Base-by-base conservation (phyloP, 1,284 basidiomycete genomes). In the Fomitopsis pinicola region DNA sequence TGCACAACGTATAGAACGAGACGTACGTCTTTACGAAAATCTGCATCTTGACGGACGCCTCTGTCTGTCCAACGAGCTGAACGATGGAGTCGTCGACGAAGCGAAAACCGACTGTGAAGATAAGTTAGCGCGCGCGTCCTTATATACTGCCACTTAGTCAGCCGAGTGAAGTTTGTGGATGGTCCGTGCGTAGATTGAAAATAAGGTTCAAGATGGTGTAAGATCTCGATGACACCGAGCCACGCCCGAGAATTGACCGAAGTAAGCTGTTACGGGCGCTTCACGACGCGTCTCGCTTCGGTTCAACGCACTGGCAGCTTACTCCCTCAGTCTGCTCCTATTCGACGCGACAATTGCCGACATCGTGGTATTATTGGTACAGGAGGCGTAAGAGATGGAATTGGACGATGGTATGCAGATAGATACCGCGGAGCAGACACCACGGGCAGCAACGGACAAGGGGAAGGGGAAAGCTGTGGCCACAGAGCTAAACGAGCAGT, bases 11-110 rank as follows among this genome's bases (percentile, higher is more conserved):
- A 30, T 45, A 10, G 15, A 35, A 35, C 35, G 3, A 26, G 17
- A 46, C 33, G 35, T 53, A 81, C 92, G 93, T 95, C 80, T 96
- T 96, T 64, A 96, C 94, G 79, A 96, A 96, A 75, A 96, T 95
- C 80, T 95, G 94, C 94, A 96, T 92, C 66, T 76, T 69, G 68
- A 60, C 78, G 79, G 82, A 85, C 79, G 85, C 87, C 77, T 81
- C 76, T 78, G 86, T 90, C 90, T 92, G 77, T 92, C 90, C 90
- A 92, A 86, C 88, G 87, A 86, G 69, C 67, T 82, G 68, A 86
- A 86, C 85, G 89, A 77, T 92, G 90, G 90, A 92, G 89, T 92
- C 90, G 84, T 92, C 77, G 87, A 92, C 85, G 79, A 86, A 88
- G 84, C 84, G 82, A 81, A 83, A 77, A 76, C 75, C 79, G 78